These are phyloP conservation scores for Phytophthora lateralis DNA, from an alignment of 352 stramenopile genomes.

Conservation along the genomic window DNA sequence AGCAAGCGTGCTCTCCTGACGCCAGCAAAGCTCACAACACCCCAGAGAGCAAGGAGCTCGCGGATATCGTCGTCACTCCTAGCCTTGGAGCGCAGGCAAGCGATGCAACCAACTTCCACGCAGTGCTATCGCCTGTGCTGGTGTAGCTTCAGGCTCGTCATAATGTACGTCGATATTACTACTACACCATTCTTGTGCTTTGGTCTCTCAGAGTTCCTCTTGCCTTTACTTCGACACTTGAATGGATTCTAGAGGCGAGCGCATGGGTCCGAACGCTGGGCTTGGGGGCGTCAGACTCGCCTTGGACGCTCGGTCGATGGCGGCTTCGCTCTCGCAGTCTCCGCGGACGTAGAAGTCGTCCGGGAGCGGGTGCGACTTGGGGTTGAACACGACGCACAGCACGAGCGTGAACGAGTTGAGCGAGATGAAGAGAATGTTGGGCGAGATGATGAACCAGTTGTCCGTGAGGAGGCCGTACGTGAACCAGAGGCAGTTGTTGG, in stretches of 20 bases:
- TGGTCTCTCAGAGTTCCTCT: background rate
- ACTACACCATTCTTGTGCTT: background rate
- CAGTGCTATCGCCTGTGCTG: background rate
- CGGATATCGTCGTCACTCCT: constrained; percentile 6
- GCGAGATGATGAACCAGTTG: constrained; percentile 32
- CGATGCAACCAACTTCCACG: constrained; percentile 7
- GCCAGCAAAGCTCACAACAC: background rate
- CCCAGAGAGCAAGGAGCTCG: constrained; percentile 5
- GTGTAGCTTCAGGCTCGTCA: background rate
- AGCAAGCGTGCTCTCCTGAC: constrained; percentile 1
- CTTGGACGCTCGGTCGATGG: constrained; percentile 9
- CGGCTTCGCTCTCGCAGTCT: constrained; percentile 8
- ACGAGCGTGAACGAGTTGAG: constrained; percentile 21
- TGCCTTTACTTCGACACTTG: constrained; percentile 19
- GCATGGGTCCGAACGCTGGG: constrained; percentile 30
- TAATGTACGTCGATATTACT: constrained; percentile 2
- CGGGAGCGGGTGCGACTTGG: constrained; percentile 17
- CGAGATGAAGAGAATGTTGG: constrained; percentile 26
- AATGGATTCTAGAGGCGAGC: constrained; percentile 35
- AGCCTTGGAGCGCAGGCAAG: background rate
- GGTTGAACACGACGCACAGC: constrained; percentile 25
- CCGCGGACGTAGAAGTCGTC: constrained; percentile 26
- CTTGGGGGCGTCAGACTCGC: constrained; percentile 16
- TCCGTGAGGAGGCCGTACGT: constrained; percentile 21
- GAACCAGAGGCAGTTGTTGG: constrained; percentile 46